Base-by-base conservation (phyloP, 2,329 filamentous ascomycete genomes). In the Cladorrhinum sp. region DNA sequence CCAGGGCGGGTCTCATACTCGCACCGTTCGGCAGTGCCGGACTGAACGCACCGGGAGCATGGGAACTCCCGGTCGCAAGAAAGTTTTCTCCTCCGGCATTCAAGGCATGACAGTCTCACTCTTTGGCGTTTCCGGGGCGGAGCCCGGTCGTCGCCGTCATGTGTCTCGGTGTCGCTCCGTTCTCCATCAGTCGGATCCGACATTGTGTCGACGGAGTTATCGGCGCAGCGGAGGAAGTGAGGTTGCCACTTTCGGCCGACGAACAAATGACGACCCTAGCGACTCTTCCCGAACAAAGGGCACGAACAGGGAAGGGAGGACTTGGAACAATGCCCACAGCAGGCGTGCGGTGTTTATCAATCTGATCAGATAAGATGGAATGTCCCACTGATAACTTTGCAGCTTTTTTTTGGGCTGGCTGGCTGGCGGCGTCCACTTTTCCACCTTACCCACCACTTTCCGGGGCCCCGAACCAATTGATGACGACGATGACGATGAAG, bases 11-110 rank as follows among this genome's bases (percentile, higher is more conserved):
- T 80, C 72, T 86, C 83, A 68, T 86, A 86, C 64, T 80, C 83
- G 73, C 83, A 86, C 16, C 80, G 78, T 56, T 85, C 83, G 20
- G 83, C 79, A 26, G 83, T 86, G 67, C 82, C 83, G 62, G 82
- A 85, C 73, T 85, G 86, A 72, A 86, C 78, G 72, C 84, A 86
- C 52, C 84, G 80, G 71, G 85, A 82, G 69, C 84, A 86, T 23
- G 84, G 84, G 66, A 85, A 79, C 69, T 84, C 83, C 62, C 84
- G 77, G 72, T 86, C 84, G 70, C 84, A 86, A 24, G 83, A 86
- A 39, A 86, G 76, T 74, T 86, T 86, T 59, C 84, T 77, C 58
- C 83, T 79, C 48, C 84, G 81, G 66, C 84, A 86, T 67, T 86
- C 83, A 48, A 86, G 77, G 64, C 84, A 86, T 53, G 82, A 85